These are phyloP conservation scores for Porcisia hertigi DNA, from an alignment of 208 protist genomes.

Conservation along the genomic window DNA sequence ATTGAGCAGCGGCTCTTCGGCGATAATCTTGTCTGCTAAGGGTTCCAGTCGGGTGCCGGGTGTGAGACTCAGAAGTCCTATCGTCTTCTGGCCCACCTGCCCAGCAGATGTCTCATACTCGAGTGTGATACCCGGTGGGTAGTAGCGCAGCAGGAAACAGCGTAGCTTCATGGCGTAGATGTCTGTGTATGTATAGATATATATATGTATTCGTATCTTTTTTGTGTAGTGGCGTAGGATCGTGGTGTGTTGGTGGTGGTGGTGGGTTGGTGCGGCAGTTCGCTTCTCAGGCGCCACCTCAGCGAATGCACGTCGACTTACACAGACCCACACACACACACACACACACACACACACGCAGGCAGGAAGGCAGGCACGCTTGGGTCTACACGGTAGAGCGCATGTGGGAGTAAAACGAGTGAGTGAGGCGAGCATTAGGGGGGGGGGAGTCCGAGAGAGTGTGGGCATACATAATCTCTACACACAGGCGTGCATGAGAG, in stretches of 20 bases:
- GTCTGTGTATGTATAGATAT: neutral
- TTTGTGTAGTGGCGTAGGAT: too few relatives aligned
- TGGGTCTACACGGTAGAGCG: neutral
- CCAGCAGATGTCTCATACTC: slow-evolving; percentile 90
- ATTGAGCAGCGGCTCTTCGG: slow-evolving; percentile 89
- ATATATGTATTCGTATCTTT: too few relatives aligned
- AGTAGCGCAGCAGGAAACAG: slow-evolving; percentile 95
- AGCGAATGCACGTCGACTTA: neutral
- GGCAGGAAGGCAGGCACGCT: neutral
- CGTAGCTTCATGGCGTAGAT: slow-evolving; percentile 78
- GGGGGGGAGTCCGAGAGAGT: neutral
- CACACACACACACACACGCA: slow-evolving; percentile 3
- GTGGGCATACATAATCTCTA: too few relatives aligned
- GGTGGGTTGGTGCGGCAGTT: too few relatives aligned
- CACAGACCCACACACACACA: slow-evolving; percentile 9
- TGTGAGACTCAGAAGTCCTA: slow-evolving; percentile 91
- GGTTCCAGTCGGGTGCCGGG: slow-evolving; percentile 84
- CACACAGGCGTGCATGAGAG: too few relatives aligned
- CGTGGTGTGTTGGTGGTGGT: too few relatives aligned
- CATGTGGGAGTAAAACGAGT: neutral
- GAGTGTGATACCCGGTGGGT: slow-evolving; percentile 94
- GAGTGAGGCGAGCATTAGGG: neutral
- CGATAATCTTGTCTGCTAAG: slow-evolving; percentile 84
- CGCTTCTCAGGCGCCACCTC: too few relatives aligned
- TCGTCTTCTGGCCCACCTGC: slow-evolving; percentile 83